phyloP scores from a whole-genome alignment of 306 rosid species.

The Phaseolus lunatus region DNA sequence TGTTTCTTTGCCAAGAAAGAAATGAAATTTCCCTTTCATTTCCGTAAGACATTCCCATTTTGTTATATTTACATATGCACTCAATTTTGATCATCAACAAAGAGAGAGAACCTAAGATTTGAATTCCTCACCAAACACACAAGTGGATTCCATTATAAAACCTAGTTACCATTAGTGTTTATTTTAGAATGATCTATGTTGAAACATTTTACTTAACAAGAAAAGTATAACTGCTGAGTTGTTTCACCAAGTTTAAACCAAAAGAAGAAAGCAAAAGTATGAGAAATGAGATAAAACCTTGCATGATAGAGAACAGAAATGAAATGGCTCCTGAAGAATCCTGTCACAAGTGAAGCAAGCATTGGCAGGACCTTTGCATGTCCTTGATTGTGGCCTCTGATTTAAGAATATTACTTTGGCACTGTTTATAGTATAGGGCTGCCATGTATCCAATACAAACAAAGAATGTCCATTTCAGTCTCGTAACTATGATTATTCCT shows the following conservation, averaged over 20 bases:
- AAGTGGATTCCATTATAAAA: not conserved
- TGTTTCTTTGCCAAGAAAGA: slow-evolving; percentile 12
- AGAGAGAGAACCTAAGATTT: not conserved
- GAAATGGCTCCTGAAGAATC: slow-evolving; percentile 93
- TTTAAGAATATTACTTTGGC: slow-evolving; percentile 95
- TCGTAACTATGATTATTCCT: not conserved
- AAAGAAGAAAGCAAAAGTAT: not conserved
- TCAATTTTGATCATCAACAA: not conserved
- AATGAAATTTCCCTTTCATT: not conserved
- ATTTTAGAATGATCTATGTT: not conserved
- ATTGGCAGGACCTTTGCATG: slow-evolving; percentile 78
- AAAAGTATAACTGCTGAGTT: not conserved
- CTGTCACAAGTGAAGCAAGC: slow-evolving; percentile 89
- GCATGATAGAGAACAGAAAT: slow-evolving; percentile 95
- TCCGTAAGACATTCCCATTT: not conserved
- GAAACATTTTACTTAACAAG: not conserved
- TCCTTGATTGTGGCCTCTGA: slow-evolving; percentile 86
- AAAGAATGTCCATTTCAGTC: slow-evolving; percentile 39
- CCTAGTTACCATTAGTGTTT: not conserved
- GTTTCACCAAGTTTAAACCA: slow-evolving; percentile 1
- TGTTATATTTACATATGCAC: not conserved
- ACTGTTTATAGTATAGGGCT: slow-evolving; percentile 94
- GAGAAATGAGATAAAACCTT: slow-evolving; percentile 59
- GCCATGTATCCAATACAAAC: slow-evolving; percentile 47
- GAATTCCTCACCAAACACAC: not conserved